phyloP scores from a whole-genome alignment of 2,329 filamentous ascomycete genomes.

The Ophiognomonia clavigignenti-juglandacearum region DNA sequence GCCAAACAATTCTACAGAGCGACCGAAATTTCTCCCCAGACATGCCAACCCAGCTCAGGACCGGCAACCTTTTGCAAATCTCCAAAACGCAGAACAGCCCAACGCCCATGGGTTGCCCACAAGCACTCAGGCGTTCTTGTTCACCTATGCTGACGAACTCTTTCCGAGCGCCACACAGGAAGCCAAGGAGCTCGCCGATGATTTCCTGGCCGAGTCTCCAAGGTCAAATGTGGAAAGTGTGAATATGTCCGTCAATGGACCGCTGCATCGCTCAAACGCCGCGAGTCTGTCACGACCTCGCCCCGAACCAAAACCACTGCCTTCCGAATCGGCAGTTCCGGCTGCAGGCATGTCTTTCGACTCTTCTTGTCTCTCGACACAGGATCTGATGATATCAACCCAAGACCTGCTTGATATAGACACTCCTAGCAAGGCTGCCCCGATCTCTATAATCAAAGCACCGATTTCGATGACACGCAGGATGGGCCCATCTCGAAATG shows the following conservation, averaged over 20 bases:
- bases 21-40: constrained; percentile 9
- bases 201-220: constrained; percentile 20
- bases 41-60: constrained; percentile 7
- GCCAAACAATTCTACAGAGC: neutral
- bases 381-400: constrained; percentile 41
- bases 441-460: neutral
- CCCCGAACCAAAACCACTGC: neutral
- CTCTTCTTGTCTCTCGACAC: constrained; percentile 36
- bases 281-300: neutral
- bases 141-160: constrained; percentile 45
- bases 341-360: neutral
- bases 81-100: constrained; percentile 6
- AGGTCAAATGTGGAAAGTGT: neutral
- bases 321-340: neutral
- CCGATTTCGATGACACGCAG: too few relatives aligned
- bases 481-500: too few relatives aligned
- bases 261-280: constrained; percentile 10
- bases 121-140: constrained; percentile 50
- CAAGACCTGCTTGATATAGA: constrained; percentile 42
- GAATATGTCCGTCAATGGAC: neutral
- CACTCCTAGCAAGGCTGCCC: constrained; percentile 15
- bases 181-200: constrained; percentile 43
- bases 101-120: constrained; percentile 22
- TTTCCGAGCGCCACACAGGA: constrained; percentile 54
- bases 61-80: constrained; percentile 3